phyloP scores from a whole-genome alignment of 2,329 filamentous ascomycete genomes.

The Cercospora citrullina region DNA sequence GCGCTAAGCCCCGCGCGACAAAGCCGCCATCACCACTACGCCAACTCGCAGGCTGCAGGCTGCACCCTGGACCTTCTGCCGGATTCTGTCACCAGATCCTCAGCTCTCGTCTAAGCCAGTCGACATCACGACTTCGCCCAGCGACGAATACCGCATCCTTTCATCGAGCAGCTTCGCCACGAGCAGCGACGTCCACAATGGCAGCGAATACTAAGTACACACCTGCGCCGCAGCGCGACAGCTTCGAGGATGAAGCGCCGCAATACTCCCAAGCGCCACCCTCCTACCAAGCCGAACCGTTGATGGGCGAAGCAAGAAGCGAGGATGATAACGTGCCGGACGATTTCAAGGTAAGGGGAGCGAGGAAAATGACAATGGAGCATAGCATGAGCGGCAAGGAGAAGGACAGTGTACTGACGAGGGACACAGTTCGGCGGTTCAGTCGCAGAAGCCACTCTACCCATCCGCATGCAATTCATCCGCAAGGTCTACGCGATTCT shows the following conservation, averaged over 20 bases:
- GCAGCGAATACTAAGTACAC: slow-evolving; percentile 78
- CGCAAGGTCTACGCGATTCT: slow-evolving; percentile 95
- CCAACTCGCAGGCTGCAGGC: slow-evolving; percentile 2
- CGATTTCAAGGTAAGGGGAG: slow-evolving; percentile 77
- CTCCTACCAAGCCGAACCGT: slow-evolving; percentile 66
- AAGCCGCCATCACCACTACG: neutral
- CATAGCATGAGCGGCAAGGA: neutral
- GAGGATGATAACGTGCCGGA: slow-evolving; percentile 92
- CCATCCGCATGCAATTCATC: slow-evolving; percentile 78
- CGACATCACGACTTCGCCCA: neutral
- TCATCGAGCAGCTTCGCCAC: neutral
- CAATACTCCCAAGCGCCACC: slow-evolving; percentile 76
- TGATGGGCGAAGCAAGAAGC: slow-evolving; percentile 65
- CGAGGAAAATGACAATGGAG: neutral
- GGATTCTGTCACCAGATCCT: slow-evolving; percentile 19
- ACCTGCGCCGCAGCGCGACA: slow-evolving; percentile 81
- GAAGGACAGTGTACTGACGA: neutral
- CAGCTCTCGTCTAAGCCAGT: neutral
- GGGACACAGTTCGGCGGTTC: slow-evolving; percentile 77
- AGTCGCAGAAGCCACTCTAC: slow-evolving; percentile 88
- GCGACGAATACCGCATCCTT: neutral
- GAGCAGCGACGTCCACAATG: slow-evolving; percentile 53
- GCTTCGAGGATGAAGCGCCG: slow-evolving; percentile 72
- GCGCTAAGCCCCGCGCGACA: slow-evolving; percentile 7
- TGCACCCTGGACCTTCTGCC: slow-evolving; percentile 13